A percentile compares a stretch with the other conserved stretches of the same genome.
Conservation (phyloP, 345 rosid species). For the Noccaea bulbosa region DNA sequence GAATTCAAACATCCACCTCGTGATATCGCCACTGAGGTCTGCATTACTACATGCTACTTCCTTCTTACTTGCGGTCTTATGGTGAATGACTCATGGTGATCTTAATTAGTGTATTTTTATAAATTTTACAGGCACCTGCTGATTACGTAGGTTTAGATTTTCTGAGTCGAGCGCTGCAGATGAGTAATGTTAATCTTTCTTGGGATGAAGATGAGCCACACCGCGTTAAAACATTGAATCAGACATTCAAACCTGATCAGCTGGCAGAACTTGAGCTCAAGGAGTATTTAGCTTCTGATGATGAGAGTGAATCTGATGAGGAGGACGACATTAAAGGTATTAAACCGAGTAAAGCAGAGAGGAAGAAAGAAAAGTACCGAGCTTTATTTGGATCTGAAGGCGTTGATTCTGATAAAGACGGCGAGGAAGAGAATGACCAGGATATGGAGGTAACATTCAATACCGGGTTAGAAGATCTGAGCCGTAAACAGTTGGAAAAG, state of each 20-base stretch:
- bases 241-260: conserved; percentile 80
- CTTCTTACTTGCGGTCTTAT: neutral
- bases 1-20: conserved; percentile 89
- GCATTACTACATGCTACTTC: conserved; percentile 28
- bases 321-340: conserved; percentile 35
- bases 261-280: conserved; percentile 71
- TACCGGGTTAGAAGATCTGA: conserved; percentile 87
- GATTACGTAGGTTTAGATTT: conserved; percentile 75
- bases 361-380: conserved; percentile 60
- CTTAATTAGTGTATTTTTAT: conserved; percentile 7
- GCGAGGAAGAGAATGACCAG: conserved; percentile 62
- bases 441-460: conserved; percentile 96
- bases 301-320: conserved; percentile 63
- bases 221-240: conserved; percentile 73
- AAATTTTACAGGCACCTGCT: conserved; percentile 61
- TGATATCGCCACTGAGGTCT: conserved; percentile 83
- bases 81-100: conserved; percentile 1
- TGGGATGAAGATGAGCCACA: conserved; percentile 99
- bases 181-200: conserved; percentile 70
- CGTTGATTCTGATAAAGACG: conserved; percentile 60
- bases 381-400: conserved; percentile 66
- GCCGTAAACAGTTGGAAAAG: conserved; percentile 68
- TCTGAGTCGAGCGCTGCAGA: conserved; percentile 81
- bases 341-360: conserved; percentile 51
- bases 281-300: conserved; percentile 93